Base-by-base conservation (phyloP, 768 basidiomycete species). In the Russula griseocarnosa region DNA sequence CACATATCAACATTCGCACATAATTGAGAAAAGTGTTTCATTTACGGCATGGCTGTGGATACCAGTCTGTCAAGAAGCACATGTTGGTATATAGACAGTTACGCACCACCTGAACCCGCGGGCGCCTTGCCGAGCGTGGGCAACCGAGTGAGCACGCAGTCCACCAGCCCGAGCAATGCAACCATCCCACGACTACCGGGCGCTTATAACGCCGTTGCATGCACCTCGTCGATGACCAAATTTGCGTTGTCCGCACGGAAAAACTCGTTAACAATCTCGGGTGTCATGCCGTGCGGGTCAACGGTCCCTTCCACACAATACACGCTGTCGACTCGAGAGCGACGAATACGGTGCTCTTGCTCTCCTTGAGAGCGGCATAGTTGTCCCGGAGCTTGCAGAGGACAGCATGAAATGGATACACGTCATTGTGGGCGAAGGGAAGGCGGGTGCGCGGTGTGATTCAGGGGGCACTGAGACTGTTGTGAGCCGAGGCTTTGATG, bases 261-360 rank as follows among this genome's bases (percentile, higher is more conserved):
- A 10, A 81, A 64, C 49, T 81, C 78, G 32, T 92, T n/a, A n/a
- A n/a, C n/a, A n/a, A n/a, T n/a, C n/a, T n/a, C 80, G 42, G 30
- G 50, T 7, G 32, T 52, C 3, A 9, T 9, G 32, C 9, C 2
- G 3, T 11, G 22, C n/a, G 74, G 5, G 82, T 82, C 28, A 3
- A 91, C 81, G 32, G 93, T 96, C 16, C 96, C 96, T 68, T 98
- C 96, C 96, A 98, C 98, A 61, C 88, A 90, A 69, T 98, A 97
- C 52, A 98, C 74, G 38, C 85, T 34, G 32, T 34, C 32, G 32
- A 87, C 79, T 98, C 96, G 10, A 97, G 86, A 0, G 91, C 86
- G 16, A 98, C 74, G 71, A 95, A 96, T 3, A 91, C 74, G 68
- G 78, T 86, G 46, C 67, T 66, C 30, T 75, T 72, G 0, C 90